These are phyloP conservation scores for Cucumis melo DNA, from an alignment of 306 rosid species.

Conservation along the genomic window DNA sequence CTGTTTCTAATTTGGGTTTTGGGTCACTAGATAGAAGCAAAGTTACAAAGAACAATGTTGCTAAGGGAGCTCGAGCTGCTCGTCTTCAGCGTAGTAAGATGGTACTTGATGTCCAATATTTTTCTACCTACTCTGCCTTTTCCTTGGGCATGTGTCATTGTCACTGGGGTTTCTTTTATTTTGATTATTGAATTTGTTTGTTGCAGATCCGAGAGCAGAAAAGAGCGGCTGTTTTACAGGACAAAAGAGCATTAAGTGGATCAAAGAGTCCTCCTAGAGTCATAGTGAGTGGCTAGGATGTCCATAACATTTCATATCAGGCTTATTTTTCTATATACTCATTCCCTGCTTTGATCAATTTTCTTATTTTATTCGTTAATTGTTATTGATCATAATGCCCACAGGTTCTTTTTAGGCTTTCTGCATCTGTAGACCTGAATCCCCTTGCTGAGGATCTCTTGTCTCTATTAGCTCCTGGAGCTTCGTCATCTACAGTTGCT, in stretches of 20 bases:
- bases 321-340: neutral
- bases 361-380: neutral
- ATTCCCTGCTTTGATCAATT: neutral
- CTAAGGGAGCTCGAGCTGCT: constrained; percentile 64
- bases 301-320: neutral
- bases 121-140: neutral
- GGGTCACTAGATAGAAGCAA: constrained; percentile 36
- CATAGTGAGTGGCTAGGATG: constrained; percentile 35
- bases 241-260: constrained; percentile 67
- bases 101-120: constrained; percentile 23
- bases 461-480: constrained; percentile 32
- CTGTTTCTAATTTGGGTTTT: neutral
- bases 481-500: constrained; percentile 43
- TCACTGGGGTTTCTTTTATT: neutral
- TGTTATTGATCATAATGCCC: neutral
- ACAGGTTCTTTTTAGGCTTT: constrained; percentile 79
- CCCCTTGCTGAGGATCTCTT: constrained; percentile 52
- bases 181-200: neutral
- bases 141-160: neutral
- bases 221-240: constrained; percentile 58
- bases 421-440: constrained; percentile 45
- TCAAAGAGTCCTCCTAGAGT: constrained; percentile 82
- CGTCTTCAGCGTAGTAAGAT: constrained; percentile 68
- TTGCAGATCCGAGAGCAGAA: constrained; percentile 73
- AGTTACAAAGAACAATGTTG: constrained; percentile 36